Percentiles rank a stretch among this genome's conserved stretches.
phyloP scores from a whole-genome alignment of 805 yeast genomes.

The Metschnikowia sp. region DNA sequence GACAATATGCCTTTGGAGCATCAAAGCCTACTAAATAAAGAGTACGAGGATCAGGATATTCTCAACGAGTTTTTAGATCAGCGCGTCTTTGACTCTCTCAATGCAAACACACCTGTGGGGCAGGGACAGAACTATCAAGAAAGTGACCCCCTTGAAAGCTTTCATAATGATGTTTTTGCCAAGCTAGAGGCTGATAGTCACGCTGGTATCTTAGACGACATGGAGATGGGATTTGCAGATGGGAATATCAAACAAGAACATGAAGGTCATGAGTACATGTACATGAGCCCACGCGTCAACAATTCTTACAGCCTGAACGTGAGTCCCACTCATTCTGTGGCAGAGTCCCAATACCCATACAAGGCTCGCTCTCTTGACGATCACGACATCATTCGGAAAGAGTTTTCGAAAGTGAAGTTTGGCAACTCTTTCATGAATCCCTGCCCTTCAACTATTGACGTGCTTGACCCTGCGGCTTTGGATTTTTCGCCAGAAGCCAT shows the following conservation, averaged over 20 bases:
- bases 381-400: slow-evolving; percentile 47
- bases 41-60: slow-evolving; percentile 43
- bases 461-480: slow-evolving; percentile 32
- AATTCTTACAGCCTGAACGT: slow-evolving; percentile 17
- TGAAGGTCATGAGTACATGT: slow-evolving; percentile 20
- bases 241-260: background rate
- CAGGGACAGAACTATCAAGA: background rate
- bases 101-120: slow-evolving; percentile 19
- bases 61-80: slow-evolving; percentile 57
- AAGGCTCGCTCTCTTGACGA: slow-evolving; percentile 19
- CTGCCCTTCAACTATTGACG: slow-evolving; percentile 29
- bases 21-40: slow-evolving; percentile 19
- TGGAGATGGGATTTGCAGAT: slow-evolving; percentile 1
- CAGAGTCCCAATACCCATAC: slow-evolving; percentile 11
- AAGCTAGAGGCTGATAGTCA: slow-evolving; percentile 5
- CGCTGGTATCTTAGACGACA: slow-evolving; percentile 4
- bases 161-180: slow-evolving; percentile 6
- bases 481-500: slow-evolving; percentile 38
- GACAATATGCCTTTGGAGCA: slow-evolving; percentile 24
- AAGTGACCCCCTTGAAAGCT: slow-evolving; percentile 2
- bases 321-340: slow-evolving; percentile 17
- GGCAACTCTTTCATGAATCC: slow-evolving; percentile 43
- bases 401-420: slow-evolving; percentile 50
- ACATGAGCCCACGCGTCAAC: slow-evolving; percentile 18
- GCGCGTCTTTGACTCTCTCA: slow-evolving; percentile 42